Evolutionary conservation across 371 early-diverging fungal genomes (phyloP).

Genomic region (Chytridium lagenaria): DNA sequence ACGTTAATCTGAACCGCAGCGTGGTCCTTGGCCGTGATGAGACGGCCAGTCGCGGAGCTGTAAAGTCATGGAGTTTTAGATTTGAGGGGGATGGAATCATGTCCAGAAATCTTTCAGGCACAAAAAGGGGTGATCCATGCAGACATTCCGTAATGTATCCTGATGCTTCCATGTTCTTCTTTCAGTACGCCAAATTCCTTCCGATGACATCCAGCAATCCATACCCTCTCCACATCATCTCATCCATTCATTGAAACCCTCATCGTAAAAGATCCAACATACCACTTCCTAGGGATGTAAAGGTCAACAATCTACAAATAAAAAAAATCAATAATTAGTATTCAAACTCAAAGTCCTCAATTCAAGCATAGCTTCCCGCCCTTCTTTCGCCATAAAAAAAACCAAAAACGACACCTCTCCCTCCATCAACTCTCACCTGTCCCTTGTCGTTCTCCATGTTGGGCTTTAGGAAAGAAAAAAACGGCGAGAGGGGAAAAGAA

Average conservation of each 20-base stretch:
- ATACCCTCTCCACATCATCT: no score
- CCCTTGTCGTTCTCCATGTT: conserved; percentile 61
- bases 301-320: conserved; percentile 74
- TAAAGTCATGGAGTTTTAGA: conserved; percentile 7
- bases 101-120: no score
- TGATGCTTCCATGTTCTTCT: no score
- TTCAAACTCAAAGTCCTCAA: neutral
- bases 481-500: no score
- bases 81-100: neutral
- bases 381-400: no score
- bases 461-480: neutral
- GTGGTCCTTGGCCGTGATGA: conserved; percentile 95
- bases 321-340: neutral
- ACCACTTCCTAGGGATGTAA: conserved; percentile 96
- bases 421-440: neutral
- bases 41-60: conserved; percentile 88
- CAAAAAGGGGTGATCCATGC: no score
- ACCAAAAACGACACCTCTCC: no score
- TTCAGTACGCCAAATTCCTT: no score
- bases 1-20: conserved; percentile 98
- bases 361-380: no score
- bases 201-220: no score
- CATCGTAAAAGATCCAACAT: conserved; percentile 37
- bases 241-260: no score
- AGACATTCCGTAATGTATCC: no score